These are phyloP conservation scores for Backusella mclennaniae DNA, from an alignment of 192 early-diverging fungal species.

Conservation along the genomic window DNA sequence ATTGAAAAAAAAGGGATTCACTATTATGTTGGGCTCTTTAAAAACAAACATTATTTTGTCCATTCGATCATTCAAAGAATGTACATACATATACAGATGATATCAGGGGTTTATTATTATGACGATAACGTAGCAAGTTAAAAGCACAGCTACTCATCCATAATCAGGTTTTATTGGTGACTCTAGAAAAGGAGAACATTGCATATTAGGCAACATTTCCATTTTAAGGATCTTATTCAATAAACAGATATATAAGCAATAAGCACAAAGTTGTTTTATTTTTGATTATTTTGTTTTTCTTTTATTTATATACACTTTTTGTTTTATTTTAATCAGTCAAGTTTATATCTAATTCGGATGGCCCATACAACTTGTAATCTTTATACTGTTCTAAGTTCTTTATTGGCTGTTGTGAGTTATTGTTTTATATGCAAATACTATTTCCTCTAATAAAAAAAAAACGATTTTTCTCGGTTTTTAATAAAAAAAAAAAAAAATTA, in stretches of 20 bases:
- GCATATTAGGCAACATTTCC: not conserved
- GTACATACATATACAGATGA: not conserved
- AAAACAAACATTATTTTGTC: not conserved
- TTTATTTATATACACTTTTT: not conserved
- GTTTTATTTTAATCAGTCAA: not conserved
- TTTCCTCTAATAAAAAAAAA: not conserved
- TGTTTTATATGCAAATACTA: not conserved
- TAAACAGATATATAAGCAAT: constrained; percentile 3
- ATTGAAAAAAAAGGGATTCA: not conserved
- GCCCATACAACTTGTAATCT: not conserved
- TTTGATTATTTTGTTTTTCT: not conserved
- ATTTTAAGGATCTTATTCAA: not conserved
- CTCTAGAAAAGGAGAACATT: not conserved
- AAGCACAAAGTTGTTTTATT: not conserved
- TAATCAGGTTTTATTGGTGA: constrained; percentile 5
- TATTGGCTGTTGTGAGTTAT: constrained; percentile 5
- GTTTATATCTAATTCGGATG: not conserved
- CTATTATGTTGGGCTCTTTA: not conserved
- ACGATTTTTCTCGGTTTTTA: not conserved
- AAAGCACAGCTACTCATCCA: not conserved
- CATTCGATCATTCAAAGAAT: constrained; percentile 3
- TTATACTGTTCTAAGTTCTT: not conserved
- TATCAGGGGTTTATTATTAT: not conserved
- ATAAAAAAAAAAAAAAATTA: not conserved
- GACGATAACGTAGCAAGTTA: not conserved